Conservation (phyloP, 2,329 filamentous ascomycete genomes). For the Biscogniauxia sp. region DNA sequence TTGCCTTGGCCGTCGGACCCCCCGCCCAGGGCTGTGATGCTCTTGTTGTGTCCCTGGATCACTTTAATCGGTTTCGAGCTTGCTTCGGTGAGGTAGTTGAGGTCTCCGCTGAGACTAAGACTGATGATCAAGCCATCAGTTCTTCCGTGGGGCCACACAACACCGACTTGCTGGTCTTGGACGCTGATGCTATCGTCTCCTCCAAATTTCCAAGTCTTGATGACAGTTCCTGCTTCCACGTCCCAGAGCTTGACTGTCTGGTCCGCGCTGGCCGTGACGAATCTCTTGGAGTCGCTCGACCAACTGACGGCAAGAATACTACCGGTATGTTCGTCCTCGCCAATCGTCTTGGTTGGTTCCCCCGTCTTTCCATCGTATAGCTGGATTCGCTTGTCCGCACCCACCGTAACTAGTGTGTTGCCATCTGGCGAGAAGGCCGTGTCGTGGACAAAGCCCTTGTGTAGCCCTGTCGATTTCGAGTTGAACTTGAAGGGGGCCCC, state of each 20-base stretch:
- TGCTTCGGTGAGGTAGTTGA: constrained; percentile 82
- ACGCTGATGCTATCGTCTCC: constrained; percentile 69
- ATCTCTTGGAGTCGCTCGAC: constrained; percentile 78
- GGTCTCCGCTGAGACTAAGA: constrained; percentile 80
- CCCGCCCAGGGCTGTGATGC: constrained; percentile 72
- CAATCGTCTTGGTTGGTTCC: constrained; percentile 73
- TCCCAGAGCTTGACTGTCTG: constrained; percentile 97
- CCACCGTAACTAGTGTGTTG: constrained; percentile 76
- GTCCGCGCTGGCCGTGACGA: constrained; percentile 91
- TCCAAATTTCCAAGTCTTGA: constrained; percentile 83
- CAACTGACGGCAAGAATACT: constrained; percentile 92
- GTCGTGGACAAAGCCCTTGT: constrained; percentile 86
- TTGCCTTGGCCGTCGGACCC: constrained; percentile 54
- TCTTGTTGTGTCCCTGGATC: constrained; percentile 87
- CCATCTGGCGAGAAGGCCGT: constrained; percentile 90
- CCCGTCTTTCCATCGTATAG: constrained; percentile 96
- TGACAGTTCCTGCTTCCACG: constrained; percentile 70
- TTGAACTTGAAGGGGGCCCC: constrained; percentile 96
- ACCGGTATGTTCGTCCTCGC: constrained; percentile 82
- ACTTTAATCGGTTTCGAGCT: constrained; percentile 66
- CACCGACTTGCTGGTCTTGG: constrained; percentile 86
- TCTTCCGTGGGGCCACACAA: constrained; percentile 82
- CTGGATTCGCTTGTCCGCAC: constrained; percentile 89
- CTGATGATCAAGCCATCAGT: constrained; percentile 87
- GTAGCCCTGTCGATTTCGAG: constrained; percentile 72